phyloP scores from a whole-genome alignment of 768 basidiomycete genomes.

The Tricholoma terreum region DNA sequence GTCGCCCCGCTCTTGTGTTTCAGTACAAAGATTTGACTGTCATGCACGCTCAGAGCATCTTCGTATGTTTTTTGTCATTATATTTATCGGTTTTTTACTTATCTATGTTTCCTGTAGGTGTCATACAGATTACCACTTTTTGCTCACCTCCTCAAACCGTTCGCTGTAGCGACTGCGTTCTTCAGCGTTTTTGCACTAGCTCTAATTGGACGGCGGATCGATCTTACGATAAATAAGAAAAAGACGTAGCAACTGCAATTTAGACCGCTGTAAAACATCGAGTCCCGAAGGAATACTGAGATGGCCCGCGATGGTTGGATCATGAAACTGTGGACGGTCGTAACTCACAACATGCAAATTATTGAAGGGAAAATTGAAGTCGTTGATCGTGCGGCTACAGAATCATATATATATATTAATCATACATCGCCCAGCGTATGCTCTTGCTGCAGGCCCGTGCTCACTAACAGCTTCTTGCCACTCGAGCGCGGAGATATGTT shows the following conservation, averaged over 20 bases:
- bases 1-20: slow-evolving; percentile 77
- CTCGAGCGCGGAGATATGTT: no score
- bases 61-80: slow-evolving; percentile 51
- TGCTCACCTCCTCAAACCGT: slow-evolving; percentile 85
- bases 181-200: slow-evolving; percentile 59
- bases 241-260: slow-evolving; percentile 21
- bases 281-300: no score
- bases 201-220: slow-evolving; percentile 41
- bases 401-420: no score
- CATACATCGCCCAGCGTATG: no score
- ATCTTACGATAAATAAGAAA: slow-evolving; percentile 47
- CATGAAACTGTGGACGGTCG: no score
- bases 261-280: background rate
- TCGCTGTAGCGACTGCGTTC: slow-evolving; percentile 72
- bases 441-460: no score
- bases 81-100: background rate
- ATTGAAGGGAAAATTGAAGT: no score
- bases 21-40: slow-evolving; percentile 73
- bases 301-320: no score
- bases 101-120: slow-evolving; percentile 48
- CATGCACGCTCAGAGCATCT: slow-evolving; percentile 75
- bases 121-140: slow-evolving; percentile 79
- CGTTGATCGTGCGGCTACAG: no score
- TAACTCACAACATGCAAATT: no score
- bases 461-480: no score